phyloP scores from a whole-genome alignment of 371 early-diverging fungal genomes.

The Mucor mucedo region DNA sequence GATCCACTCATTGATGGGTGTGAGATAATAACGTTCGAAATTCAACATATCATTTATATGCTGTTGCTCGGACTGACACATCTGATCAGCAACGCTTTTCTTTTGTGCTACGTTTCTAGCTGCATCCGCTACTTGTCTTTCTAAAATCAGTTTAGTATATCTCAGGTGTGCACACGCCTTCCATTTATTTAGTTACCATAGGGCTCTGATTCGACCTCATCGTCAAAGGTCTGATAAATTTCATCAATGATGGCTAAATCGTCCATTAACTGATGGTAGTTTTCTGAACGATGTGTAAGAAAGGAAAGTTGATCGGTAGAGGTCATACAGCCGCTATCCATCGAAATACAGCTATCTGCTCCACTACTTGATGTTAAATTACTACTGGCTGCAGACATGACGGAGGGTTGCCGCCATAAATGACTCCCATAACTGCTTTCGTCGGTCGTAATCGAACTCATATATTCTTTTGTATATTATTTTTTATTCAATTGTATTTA shows the following conservation, averaged over 20 bases:
- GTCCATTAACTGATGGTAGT: conserved; percentile 30
- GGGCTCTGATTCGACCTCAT: conserved; percentile 24
- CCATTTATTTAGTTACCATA: conserved; percentile 25
- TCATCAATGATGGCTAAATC: conserved; percentile 45
- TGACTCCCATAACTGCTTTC: conserved; percentile 1
- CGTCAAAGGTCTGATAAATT: conserved; percentile 28
- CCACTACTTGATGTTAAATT: conserved; percentile 24
- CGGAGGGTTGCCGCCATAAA: conserved; percentile 16
- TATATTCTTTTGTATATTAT: neutral
- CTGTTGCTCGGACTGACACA: conserved; percentile 26
- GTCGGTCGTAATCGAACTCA: conserved; percentile 10
- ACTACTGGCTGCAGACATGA: conserved; percentile 14
- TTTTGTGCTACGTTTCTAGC: conserved; percentile 41
- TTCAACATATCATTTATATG: conserved; percentile 16
- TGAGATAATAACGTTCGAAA: conserved; percentile 13
- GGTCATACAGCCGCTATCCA: conserved; percentile 2
- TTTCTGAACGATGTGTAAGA: conserved; percentile 14
- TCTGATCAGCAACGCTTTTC: conserved; percentile 13
- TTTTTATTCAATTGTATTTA: neutral
- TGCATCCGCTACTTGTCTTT: conserved; percentile 32
- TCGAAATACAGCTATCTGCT: conserved; percentile 11
- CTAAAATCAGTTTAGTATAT: conserved; percentile 11
- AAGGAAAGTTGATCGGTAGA: conserved; percentile 14
- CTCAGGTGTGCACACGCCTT: no score
- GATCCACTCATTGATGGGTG: conserved; percentile 18